A percentile compares a stretch with the other conserved stretches of the same genome.
Conservation (phyloP, 129 eudicot species). For the Centaurea solstitialis region DNA sequence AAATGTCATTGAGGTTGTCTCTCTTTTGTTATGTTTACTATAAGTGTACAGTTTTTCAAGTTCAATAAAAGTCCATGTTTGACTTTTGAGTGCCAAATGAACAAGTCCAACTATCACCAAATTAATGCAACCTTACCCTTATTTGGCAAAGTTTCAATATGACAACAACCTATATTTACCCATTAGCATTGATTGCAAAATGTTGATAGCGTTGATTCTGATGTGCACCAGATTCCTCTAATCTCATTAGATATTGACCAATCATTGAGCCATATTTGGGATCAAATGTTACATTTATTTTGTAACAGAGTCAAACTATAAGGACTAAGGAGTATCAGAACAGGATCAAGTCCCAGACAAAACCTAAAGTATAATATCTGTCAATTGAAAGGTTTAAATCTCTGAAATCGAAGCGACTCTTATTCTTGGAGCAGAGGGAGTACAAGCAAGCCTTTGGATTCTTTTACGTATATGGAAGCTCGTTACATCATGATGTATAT, state of each 20-base stretch:
- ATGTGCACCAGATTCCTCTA: slow-evolving; percentile 8
- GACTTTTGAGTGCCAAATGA: background rate
- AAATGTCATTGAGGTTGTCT: background rate
- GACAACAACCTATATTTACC: background rate
- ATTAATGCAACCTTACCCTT: background rate
- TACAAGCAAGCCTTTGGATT: background rate
- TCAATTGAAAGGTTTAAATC: no score
- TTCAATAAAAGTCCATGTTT: background rate
- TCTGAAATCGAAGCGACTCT: no score
- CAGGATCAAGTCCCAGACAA: no score
- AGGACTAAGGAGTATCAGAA: no score
- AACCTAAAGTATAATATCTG: no score
- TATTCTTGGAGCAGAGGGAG: background rate
- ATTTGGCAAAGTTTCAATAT: background rate
- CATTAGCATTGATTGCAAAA: background rate
- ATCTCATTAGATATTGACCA: background rate
- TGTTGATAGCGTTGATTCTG: background rate
- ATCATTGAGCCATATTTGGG: no score
- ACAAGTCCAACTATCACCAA: background rate
- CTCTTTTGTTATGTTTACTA: slow-evolving; percentile 1
- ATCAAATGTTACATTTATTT: no score
- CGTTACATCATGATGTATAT: background rate
- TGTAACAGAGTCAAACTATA: no score
- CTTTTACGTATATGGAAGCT: no score
- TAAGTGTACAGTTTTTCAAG: background rate